A percentile compares a stretch with the other conserved stretches of the same genome.
phyloP scores from a whole-genome alignment of 1,139 yeast species.

The Candida sojae region DNA sequence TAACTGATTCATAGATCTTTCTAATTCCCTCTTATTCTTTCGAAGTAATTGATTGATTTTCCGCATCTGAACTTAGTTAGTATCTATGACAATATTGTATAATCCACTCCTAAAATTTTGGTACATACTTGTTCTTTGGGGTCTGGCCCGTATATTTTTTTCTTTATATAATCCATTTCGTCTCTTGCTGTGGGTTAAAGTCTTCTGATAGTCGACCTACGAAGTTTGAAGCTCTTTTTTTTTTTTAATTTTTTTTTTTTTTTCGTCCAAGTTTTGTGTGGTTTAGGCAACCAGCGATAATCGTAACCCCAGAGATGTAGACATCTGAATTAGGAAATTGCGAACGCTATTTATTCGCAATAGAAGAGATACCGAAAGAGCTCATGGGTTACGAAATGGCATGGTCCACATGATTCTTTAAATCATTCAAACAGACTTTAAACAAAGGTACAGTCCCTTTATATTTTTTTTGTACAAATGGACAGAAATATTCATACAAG shows the following conservation, averaged over 20 bases:
- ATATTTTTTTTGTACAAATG: too few species aligned
- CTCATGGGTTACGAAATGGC: too few species aligned
- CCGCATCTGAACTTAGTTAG: conserved; percentile 54
- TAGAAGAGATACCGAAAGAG: too few species aligned
- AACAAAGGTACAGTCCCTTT: too few species aligned
- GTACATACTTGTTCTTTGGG: conserved; percentile 78
- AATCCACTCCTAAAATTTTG: neutral
- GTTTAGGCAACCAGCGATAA: neutral
- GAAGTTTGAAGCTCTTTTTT: neutral
- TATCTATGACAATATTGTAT: conserved; percentile 8
- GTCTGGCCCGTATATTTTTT: conserved; percentile 93
- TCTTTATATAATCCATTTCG: conserved; percentile 70
- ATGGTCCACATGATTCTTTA: too few species aligned
- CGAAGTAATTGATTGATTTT: conserved; percentile 81
- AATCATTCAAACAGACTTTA: too few species aligned
- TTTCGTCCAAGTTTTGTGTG: conserved; percentile 4
- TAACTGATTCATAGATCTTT: conserved; percentile 70
- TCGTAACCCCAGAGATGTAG: neutral
- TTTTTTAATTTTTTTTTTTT: neutral
- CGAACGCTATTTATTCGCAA: neutral
- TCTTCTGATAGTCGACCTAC: neutral
- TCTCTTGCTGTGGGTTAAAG: neutral
- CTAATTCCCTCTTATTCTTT: conserved; percentile 82
- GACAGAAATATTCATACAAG: too few species aligned
- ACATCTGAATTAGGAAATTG: neutral